Conservation (phyloP, 192 early-diverging fungal genomes). For the Coemansia sp. region DNA sequence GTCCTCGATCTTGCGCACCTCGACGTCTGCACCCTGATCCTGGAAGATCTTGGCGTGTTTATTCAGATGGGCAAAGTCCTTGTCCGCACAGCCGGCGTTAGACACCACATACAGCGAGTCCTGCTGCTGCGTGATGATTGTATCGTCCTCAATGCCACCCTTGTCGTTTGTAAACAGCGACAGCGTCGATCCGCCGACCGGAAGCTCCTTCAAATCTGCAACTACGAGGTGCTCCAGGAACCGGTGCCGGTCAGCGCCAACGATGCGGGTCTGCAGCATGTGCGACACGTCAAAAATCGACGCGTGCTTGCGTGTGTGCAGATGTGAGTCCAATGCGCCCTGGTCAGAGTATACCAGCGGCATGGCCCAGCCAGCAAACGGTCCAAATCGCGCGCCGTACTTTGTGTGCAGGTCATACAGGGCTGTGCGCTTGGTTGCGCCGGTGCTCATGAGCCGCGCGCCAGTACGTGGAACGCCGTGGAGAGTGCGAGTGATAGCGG, state of each 20-base stretch:
- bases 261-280: conserved; percentile 93
- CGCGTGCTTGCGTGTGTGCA: conserved; percentile 83
- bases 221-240: conserved; percentile 90
- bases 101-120: conserved; percentile 87
- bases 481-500: conserved; percentile 6
- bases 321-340: conserved; percentile 88
- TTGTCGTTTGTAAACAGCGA: conserved; percentile 94
- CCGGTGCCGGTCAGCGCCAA: conserved; percentile 80
- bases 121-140: conserved; percentile 86
- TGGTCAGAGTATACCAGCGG: conserved; percentile 85
- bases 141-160: conserved; percentile 98
- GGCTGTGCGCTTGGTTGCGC: conserved; percentile 67
- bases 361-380: conserved; percentile 97
- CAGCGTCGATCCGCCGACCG: conserved; percentile 76
- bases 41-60: conserved; percentile 75
- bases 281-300: conserved; percentile 98
- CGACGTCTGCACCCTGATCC: conserved; percentile 85
- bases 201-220: conserved; percentile 80
- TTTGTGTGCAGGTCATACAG: conserved; percentile 91
- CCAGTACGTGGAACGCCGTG: conserved; percentile 4
- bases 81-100: conserved; percentile 96
- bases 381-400: conserved; percentile 95
- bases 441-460: conserved; percentile 36
- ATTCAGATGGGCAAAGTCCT: conserved; percentile 90
- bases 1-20: conserved; percentile 83